These are phyloP conservation scores for Fragosphaeria purpurea DNA, from an alignment of 2,329 filamentous ascomycete species.

Conservation along the genomic window DNA sequence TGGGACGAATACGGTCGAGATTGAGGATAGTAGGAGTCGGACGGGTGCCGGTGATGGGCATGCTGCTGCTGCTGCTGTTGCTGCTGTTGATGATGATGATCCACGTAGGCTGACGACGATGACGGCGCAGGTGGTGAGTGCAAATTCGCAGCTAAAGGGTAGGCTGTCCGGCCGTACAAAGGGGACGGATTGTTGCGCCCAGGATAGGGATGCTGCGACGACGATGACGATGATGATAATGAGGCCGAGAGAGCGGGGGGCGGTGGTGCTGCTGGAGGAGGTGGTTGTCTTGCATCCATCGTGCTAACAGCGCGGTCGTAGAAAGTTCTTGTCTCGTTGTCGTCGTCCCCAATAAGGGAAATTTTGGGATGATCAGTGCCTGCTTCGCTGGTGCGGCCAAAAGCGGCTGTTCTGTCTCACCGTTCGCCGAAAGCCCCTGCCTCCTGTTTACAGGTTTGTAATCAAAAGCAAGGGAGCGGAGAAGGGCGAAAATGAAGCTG, in stretches of 20 bases:
- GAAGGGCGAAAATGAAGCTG: not conserved
- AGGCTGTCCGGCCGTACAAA: slow-evolving; percentile 21
- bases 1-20: slow-evolving; percentile 25
- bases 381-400: not conserved
- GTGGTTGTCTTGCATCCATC: slow-evolving; percentile 27
- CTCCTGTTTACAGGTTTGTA: not conserved
- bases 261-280: slow-evolving; percentile 15
- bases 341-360: not conserved
- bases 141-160: slow-evolving; percentile 13
- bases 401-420: not conserved
- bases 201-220: slow-evolving; percentile 19
- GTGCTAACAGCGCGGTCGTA: slow-evolving; percentile 15
- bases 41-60: slow-evolving; percentile 26
- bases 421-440: too few species aligned
- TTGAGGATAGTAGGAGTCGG: slow-evolving; percentile 33
- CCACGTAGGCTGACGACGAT: slow-evolving; percentile 18
- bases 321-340: not conserved
- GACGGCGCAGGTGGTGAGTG: slow-evolving; percentile 14
- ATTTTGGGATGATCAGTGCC: not conserved
- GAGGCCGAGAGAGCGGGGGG: slow-evolving; percentile 3
- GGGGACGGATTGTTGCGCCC: slow-evolving; percentile 24
- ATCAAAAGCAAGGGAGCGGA: not conserved
- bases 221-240: slow-evolving; percentile 2
- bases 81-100: slow-evolving; percentile 19
- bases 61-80: not conserved